phyloP scores from a whole-genome alignment of 257 asterid species.

The Thymus quinquecostatus region DNA sequence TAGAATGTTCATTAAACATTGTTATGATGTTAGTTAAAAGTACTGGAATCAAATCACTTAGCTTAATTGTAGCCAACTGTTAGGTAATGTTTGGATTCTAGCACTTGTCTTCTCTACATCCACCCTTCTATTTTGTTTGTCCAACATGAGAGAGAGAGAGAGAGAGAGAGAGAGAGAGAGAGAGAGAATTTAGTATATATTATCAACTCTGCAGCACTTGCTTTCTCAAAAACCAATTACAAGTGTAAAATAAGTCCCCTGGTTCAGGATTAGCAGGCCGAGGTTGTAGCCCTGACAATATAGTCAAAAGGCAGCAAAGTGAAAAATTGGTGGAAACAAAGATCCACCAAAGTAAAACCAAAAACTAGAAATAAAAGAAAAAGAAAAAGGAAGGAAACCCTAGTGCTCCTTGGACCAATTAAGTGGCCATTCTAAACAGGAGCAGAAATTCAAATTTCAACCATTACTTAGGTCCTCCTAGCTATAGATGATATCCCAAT shows the following conservation, averaged over 20 bases:
- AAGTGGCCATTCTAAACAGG: conserved; percentile 31
- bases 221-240: conserved; percentile 45
- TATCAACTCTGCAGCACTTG: conserved; percentile 69
- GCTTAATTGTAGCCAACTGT: conserved; percentile 23
- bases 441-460: conserved; percentile 32
- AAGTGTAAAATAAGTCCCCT: conserved; percentile 35
- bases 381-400: conserved; percentile 26
- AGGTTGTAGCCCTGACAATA: conserved; percentile 65
- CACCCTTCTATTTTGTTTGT: conserved; percentile 31
- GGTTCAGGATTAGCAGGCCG: conserved; percentile 53
- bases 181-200: background rate
- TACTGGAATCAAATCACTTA: conserved; percentile 21
- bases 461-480: conserved; percentile 8
- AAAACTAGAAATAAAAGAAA: background rate
- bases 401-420: conserved; percentile 40
- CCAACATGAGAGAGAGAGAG: conserved; percentile 1
- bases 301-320: conserved; percentile 35
- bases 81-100: conserved; percentile 28
- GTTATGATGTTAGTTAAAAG: conserved; percentile 8
- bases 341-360: conserved; percentile 15
- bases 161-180: background rate
- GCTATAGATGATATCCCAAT: background rate
- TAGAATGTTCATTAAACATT: conserved; percentile 15
- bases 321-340: conserved; percentile 30
- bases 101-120: conserved; percentile 31